These are phyloP conservation scores for Agaricus bisporus DNA, from an alignment of 768 basidiomycete species.

Conservation along the genomic window DNA sequence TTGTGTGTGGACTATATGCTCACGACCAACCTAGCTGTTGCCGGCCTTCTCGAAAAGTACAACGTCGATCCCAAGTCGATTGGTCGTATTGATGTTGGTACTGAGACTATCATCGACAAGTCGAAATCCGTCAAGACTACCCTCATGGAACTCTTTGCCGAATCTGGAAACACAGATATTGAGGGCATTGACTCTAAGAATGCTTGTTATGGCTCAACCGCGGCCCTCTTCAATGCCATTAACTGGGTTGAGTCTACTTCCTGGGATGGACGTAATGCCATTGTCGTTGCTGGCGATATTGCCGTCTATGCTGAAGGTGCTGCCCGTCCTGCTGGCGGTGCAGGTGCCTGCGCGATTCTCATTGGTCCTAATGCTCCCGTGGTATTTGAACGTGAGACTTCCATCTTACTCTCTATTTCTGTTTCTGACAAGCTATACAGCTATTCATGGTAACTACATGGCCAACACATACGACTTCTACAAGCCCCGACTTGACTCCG, in stretches of 20 bases:
- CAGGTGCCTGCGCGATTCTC: constrained; percentile 90
- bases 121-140: constrained; percentile 98
- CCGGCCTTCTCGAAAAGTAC: constrained; percentile 87
- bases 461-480: constrained; percentile 98
- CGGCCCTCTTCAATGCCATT: constrained; percentile 96
- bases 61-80: constrained; percentile 95
- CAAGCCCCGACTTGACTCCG: constrained; percentile 93
- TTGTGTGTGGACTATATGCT: background rate
- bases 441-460: constrained; percentile 95
- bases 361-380: constrained; percentile 96
- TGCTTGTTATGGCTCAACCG: constrained; percentile 98
- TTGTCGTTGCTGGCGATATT: constrained; percentile 95
- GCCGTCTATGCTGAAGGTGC: constrained; percentile 96
- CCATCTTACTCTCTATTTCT: constrained; percentile 3
- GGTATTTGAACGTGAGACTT: constrained; percentile 83
- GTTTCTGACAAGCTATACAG: constrained; percentile 34
- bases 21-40: constrained; percentile 54
- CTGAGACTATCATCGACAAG: constrained; percentile 99
- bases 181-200: constrained; percentile 99
- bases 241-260: constrained; percentile 97
- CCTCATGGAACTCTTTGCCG: constrained; percentile 96
- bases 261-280: constrained; percentile 97
- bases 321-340: constrained; percentile 94
- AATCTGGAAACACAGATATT: constrained; percentile 90
- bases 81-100: constrained; percentile 96